Conservation (phyloP, 371 early-diverging fungal genomes). For the Quaeritorhiza haematococci region DNA sequence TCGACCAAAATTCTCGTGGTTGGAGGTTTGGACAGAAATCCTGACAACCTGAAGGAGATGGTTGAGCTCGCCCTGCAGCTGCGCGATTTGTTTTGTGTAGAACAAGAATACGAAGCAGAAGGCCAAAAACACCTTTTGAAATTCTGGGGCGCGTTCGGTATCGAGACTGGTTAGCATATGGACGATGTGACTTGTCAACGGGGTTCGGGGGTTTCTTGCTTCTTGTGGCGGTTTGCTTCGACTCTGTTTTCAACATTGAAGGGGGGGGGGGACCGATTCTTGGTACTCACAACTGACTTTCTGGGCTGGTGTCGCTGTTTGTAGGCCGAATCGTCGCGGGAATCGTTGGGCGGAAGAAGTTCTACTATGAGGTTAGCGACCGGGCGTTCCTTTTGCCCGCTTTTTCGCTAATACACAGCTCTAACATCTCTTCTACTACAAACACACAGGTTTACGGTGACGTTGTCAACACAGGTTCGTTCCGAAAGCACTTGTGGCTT, state of each 20-base stretch:
- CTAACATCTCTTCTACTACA: neutral
- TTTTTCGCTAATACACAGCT: neutral
- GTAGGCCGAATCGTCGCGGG: constrained; percentile 39
- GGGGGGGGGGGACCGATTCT: no score
- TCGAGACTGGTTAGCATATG: constrained; percentile 25
- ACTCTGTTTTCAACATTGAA: no score
- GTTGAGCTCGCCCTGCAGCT: constrained; percentile 30
- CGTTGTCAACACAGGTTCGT: constrained; percentile 33
- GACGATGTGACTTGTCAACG: no score
- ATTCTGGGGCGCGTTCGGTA: constrained; percentile 28
- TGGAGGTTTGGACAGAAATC: constrained; percentile 19
- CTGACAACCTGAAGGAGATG: constrained; percentile 17
- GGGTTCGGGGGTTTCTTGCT: no score
- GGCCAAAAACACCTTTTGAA: constrained; percentile 9
- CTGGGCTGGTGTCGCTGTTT: neutral
- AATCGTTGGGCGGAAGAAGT: constrained; percentile 37
- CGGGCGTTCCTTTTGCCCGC: neutral
- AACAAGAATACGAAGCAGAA: constrained; percentile 12
- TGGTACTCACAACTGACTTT: no score
- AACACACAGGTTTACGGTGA: constrained; percentile 33
- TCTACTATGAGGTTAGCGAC: constrained; percentile 32
- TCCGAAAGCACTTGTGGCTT: neutral
- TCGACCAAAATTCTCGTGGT: constrained; percentile 36
- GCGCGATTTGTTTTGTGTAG: constrained; percentile 11
- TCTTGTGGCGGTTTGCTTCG: neutral